Conservation (phyloP, 2,329 filamentous ascomycete genomes). For the Beauveria sp. region DNA sequence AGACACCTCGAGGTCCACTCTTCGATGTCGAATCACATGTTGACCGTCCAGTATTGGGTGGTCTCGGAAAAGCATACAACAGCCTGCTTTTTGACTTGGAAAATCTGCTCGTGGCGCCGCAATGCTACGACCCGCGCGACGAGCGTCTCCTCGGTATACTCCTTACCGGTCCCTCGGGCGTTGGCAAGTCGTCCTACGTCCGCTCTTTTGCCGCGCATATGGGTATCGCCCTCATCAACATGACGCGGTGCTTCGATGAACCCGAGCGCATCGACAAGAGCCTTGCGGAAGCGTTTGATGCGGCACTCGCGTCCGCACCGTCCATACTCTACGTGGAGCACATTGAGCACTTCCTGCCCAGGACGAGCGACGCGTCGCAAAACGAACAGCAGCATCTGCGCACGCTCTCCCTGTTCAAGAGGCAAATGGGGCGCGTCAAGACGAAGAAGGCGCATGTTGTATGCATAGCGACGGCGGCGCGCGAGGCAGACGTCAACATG, state of each 20-base stretch:
- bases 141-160: constrained; percentile 48
- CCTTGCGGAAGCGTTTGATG: constrained; percentile 47
- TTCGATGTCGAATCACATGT: constrained; percentile 23
- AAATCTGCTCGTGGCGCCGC: constrained; percentile 16
- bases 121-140: constrained; percentile 13
- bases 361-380: constrained; percentile 66
- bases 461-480: constrained; percentile 84
- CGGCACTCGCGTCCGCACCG: constrained; percentile 77
- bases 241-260: constrained; percentile 29
- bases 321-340: constrained; percentile 89
- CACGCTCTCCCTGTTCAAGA: constrained; percentile 74
- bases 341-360: constrained; percentile 77
- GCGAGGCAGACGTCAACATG: constrained; percentile 78
- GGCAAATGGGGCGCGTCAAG: constrained; percentile 77
- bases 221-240: constrained; percentile 63
- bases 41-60: constrained; percentile 20
- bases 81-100: constrained; percentile 15
- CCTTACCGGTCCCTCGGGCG: constrained; percentile 71
- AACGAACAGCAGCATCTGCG: constrained; percentile 89
- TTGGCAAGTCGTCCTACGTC: constrained; percentile 72
- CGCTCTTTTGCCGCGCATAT: constrained; percentile 65
- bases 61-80: constrained; percentile 20
- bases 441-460: constrained; percentile 67
- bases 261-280: constrained; percentile 32
- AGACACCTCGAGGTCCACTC: constrained; percentile 22